phyloP scores from a whole-genome alignment of 2,329 filamentous ascomycete genomes.

The Calonectria pteridis region DNA sequence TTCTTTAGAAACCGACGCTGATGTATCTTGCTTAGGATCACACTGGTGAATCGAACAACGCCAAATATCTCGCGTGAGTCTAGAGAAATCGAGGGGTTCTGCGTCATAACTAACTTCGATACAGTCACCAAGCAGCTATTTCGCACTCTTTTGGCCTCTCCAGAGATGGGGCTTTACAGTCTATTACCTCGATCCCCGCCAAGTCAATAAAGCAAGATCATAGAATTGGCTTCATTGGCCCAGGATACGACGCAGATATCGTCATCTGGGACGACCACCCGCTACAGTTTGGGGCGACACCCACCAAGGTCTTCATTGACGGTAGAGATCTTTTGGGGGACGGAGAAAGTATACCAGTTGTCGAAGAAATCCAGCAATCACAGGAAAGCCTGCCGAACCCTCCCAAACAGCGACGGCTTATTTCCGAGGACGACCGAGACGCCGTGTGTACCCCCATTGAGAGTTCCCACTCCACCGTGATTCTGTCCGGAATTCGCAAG shows the following conservation, averaged over 20 bases:
- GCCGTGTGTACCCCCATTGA: neutral
- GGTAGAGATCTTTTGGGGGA: neutral
- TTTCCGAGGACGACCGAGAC: neutral
- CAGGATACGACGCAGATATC: constrained; percentile 13
- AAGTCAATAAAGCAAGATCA: neutral
- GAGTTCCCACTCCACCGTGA: neutral
- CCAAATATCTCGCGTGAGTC: constrained; percentile 14
- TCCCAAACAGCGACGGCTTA: neutral
- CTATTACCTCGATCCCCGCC: constrained; percentile 8
- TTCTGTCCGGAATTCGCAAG: neutral
- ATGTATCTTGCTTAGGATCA: neutral
- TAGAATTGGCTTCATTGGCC: constrained; percentile 1
- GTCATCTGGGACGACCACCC: constrained; percentile 17
- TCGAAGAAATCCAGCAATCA: neutral
- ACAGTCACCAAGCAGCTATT: constrained; percentile 7
- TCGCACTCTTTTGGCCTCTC: constrained; percentile 3
- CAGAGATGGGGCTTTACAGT: neutral
- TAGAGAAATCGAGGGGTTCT: neutral
- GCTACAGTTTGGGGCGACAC: constrained; percentile 12
- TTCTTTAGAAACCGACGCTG: neutral
- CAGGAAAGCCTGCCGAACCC: neutral
- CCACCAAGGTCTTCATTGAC: constrained; percentile 13
- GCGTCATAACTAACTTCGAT: neutral
- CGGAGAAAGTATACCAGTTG: too few relatives aligned
- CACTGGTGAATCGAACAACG: neutral